Conservation (phyloP, 176 grass and related monocot genomes). For the Paspalum notatum region DNA sequence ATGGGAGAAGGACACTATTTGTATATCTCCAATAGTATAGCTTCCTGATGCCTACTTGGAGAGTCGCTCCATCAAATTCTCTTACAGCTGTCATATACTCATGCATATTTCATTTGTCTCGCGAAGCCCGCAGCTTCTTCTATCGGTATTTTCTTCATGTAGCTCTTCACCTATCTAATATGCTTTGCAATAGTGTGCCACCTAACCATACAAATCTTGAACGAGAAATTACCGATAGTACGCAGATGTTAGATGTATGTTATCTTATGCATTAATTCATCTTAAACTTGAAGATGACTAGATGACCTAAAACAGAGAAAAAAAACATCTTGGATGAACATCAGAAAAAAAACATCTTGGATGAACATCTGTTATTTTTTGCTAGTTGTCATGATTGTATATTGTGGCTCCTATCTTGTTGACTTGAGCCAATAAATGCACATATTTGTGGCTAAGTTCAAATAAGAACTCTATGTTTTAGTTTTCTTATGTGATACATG, state of each 20-base stretch:
- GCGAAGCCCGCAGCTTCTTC: background rate
- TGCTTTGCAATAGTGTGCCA: background rate
- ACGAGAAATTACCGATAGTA: background rate
- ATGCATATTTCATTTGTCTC: background rate
- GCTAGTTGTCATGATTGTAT: no score
- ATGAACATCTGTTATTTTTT: background rate
- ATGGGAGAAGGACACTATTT: background rate
- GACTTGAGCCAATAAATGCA: background rate
- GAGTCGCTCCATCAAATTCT: background rate
- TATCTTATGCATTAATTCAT: background rate
- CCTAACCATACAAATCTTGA: background rate
- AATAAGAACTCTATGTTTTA: background rate
- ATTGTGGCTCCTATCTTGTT: no score
- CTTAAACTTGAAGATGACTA: background rate
- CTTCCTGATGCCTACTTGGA: background rate
- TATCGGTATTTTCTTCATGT: background rate
- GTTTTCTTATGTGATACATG: slow-evolving; percentile 29
- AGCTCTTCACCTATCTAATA: background rate
- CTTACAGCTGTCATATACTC: background rate
- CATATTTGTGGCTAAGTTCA: background rate
- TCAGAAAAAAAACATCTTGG: no score
- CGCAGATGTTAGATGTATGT: background rate
- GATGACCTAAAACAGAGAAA: slow-evolving; percentile 5
- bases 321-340: slow-evolving; percentile 3
- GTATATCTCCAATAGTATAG: background rate